phyloP scores from a whole-genome alignment of 2,329 filamentous ascomycete genomes.

The Fusarium lateritium region DNA sequence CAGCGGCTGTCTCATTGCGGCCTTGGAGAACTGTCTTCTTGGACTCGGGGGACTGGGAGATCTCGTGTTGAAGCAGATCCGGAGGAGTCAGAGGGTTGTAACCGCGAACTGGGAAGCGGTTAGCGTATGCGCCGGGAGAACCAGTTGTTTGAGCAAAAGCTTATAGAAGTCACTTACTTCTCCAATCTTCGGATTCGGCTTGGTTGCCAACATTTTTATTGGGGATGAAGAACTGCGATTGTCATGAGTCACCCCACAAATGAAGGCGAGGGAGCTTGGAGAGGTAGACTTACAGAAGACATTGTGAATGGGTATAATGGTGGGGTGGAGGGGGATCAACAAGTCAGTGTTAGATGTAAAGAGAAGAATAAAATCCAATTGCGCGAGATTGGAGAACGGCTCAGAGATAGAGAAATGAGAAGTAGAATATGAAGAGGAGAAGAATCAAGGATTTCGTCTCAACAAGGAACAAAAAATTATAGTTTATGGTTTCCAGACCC shows the following conservation, averaged over 20 bases:
- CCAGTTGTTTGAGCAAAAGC: constrained; percentile 19
- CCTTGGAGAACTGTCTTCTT: constrained; percentile 73
- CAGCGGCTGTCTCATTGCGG: constrained; percentile 75
- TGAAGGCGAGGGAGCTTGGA: constrained; percentile 20
- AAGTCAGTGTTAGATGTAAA: constrained; percentile 8
- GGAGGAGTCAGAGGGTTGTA: constrained; percentile 95
- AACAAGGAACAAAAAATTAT: constrained; percentile 19
- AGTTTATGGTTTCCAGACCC: constrained; percentile 33
- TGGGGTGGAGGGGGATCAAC: constrained; percentile 21
- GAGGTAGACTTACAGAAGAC: constrained; percentile 46
- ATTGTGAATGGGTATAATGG: constrained; percentile 40
- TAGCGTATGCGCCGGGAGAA: constrained; percentile 30
- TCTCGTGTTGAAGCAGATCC: constrained; percentile 95
- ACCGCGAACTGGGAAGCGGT: constrained; percentile 75
- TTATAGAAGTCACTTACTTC: constrained; percentile 71
- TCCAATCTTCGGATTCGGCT: constrained; percentile 82
- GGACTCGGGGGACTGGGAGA: constrained; percentile 72
- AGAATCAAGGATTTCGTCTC: not conserved
- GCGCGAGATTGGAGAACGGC: not conserved
- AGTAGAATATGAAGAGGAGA: constrained; percentile 3
- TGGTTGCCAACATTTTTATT: constrained; percentile 86
- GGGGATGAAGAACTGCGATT: constrained; percentile 76
- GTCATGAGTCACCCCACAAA: constrained; percentile 50
- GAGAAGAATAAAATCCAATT: constrained; percentile 16
- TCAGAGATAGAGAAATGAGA: constrained; percentile 1